phyloP scores from a whole-genome alignment of 371 early-diverging fungal species.

The Mortierella sp. region DNA sequence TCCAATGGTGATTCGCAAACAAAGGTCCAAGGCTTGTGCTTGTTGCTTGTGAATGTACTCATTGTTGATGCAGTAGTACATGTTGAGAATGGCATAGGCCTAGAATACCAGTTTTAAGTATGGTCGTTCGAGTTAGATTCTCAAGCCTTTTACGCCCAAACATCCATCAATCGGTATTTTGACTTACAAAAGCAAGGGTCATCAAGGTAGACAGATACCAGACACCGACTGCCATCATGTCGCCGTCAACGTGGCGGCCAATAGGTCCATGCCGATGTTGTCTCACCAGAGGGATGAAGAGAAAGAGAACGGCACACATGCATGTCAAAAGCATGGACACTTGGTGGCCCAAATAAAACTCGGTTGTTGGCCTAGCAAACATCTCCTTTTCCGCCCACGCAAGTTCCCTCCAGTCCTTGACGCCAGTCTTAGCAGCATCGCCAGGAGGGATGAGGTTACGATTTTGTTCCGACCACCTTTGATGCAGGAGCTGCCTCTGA shows the following conservation, averaged over 20 bases:
- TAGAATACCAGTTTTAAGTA: no score
- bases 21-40: slow-evolving; percentile 37
- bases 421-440: slow-evolving; percentile 8
- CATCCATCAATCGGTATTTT: background rate
- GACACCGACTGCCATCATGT: slow-evolving; percentile 49
- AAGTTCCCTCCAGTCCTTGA: slow-evolving; percentile 10
- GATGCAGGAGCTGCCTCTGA: background rate
- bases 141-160: no score
- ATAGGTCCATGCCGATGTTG: slow-evolving; percentile 37
- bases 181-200: slow-evolving; percentile 29
- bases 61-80: slow-evolving; percentile 6
- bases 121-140: no score
- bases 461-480: background rate
- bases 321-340: slow-evolving; percentile 18
- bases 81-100: slow-evolving; percentile 20
- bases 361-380: slow-evolving; percentile 15
- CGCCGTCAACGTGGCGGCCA: slow-evolving; percentile 32
- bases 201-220: slow-evolving; percentile 35
- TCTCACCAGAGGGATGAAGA: slow-evolving; percentile 39
- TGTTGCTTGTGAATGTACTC: slow-evolving; percentile 15
- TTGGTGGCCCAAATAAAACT: slow-evolving; percentile 31
- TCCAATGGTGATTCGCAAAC: slow-evolving; percentile 31
- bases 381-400: slow-evolving; percentile 18
- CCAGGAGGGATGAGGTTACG: background rate
- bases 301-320: slow-evolving; percentile 28